Evolutionary conservation across 192 early-diverging fungal genomes (phyloP), one percentile per base, ranked within the genome.

Genomic region (Rhizoclosmatium globosum): DNA sequence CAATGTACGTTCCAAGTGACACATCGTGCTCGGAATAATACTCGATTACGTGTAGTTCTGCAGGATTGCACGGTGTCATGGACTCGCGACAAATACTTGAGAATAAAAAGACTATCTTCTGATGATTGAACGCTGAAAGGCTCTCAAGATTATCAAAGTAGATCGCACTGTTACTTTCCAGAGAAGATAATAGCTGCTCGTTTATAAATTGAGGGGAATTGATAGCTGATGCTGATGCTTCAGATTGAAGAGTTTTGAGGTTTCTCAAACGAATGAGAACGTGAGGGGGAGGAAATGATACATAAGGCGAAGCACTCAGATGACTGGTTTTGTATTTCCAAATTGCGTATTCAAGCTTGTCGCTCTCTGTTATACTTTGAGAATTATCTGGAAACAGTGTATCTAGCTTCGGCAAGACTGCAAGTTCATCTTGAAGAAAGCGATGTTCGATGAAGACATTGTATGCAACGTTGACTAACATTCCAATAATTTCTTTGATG

Each of bases 291-390:
- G 94, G 92, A 75, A 97, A 96, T 46, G 82, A 82, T 38, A 99
- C 95, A 82, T 90, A 91, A 2, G 95, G 96, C 0, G 96, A 97
- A 2, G 91, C 95, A 1, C 96, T 98, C 11, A 99, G 85, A 48
- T 94, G 92, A 0, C 90, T 89, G n/a, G 85, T 81, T 77, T 93
- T 86, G 80, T 89, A 94, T 19, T 89, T 84, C 7, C 84, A 83
- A 61, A 94, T 85, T 46, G 71, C 77, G 11, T 70, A 65, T 3
- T 57, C 11, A 60, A 87, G 71, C 53, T 78, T 76, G 3, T 73
- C 68, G 31, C 45, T 46, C 41, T 76, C 82, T 11, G 61, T 0
- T 11, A 56, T 47, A 46, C 53, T 76, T n/a, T n/a, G 7, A 17
- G 39, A 4, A n/a, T 50, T 41, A 31, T 74, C 59, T 3, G 38